Evolutionary conservation across 2,329 filamentous ascomycete genomes (phyloP).

Genomic region (Colletotrichum eremochloae): DNA sequence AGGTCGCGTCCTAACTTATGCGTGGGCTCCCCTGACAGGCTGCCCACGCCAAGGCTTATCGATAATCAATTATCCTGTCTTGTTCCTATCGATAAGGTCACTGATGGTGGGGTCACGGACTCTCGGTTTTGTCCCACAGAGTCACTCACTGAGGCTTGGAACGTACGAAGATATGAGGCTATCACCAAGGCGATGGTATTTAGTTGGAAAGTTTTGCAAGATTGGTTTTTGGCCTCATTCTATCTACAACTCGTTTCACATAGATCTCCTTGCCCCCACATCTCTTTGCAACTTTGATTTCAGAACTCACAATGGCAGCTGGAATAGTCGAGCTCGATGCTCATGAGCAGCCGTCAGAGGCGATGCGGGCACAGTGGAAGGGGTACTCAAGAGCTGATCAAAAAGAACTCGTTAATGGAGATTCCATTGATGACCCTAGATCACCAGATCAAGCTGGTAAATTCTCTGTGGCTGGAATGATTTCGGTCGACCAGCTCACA

Average conservation of each 20-base stretch:
- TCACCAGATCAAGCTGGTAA: constrained; percentile 54
- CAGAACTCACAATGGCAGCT: constrained; percentile 52
- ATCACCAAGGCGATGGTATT: not conserved
- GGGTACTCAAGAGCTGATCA: constrained; percentile 73
- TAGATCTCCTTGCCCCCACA: not conserved
- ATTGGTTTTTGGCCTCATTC: not conserved
- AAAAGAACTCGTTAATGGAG: constrained; percentile 63
- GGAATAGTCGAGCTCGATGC: constrained; percentile 74
- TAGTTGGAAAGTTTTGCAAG: not conserved
- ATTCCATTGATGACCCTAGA: constrained; percentile 65
- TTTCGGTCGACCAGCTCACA: constrained; percentile 58
- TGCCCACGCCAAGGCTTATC: constrained; percentile 11
- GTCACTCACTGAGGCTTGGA: not conserved
- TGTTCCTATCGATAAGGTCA: constrained; percentile 33
- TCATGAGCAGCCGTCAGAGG: constrained; percentile 80
- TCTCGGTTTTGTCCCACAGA: constrained; percentile 30
- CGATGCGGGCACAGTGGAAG: constrained; percentile 81
- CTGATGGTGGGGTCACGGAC: constrained; percentile 33
- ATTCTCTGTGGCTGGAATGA: constrained; percentile 61
- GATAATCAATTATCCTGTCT: constrained; percentile 17
- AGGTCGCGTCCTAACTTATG: constrained; percentile 35
- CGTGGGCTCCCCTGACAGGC: constrained; percentile 34
- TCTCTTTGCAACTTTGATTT: not conserved
- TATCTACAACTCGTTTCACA: no score
- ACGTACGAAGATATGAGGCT: constrained; percentile 34